A percentile compares a stretch with the other conserved stretches of the same genome.
These are phyloP conservation scores for Exophiala oligosperma DNA, from an alignment of 2,329 filamentous ascomycete species.

Conservation along the genomic window DNA sequence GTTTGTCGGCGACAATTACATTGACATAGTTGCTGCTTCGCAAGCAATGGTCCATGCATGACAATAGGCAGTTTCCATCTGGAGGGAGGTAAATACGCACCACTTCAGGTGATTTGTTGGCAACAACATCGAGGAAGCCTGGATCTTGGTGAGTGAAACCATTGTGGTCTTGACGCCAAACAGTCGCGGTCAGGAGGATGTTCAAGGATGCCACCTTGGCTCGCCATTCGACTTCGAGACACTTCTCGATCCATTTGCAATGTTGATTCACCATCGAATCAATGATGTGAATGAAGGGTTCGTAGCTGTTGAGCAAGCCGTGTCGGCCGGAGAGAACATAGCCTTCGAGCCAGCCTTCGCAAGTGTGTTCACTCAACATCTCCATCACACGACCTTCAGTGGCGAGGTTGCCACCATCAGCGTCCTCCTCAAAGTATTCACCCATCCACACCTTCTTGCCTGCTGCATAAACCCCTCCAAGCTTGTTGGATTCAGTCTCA, in stretches of 20 bases:
- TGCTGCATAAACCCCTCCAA: conserved; percentile 68
- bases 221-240: conserved; percentile 75
- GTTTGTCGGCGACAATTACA: conserved; percentile 77
- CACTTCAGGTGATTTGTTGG: conserved; percentile 77
- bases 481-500: conserved; percentile 80
- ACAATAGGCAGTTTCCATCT: conserved; percentile 75
- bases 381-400: conserved; percentile 74
- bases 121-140: conserved; percentile 75
- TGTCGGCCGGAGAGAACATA: conserved; percentile 75
- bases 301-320: conserved; percentile 76
- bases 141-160: conserved; percentile 82
- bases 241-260: conserved; percentile 84
- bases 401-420: conserved; percentile 71
- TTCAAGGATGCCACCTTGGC: conserved; percentile 73
- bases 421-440: conserved; percentile 74
- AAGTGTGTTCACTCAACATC: conserved; percentile 79
- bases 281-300: conserved; percentile 80
- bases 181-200: conserved; percentile 74
- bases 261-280: conserved; percentile 86
- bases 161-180: conserved; percentile 82
- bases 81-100: conserved; percentile 80
- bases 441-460: conserved; percentile 80
- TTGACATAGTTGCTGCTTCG: conserved; percentile 77
- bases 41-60: conserved; percentile 74
- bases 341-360: conserved; percentile 78